Conservation (phyloP, 257 asterid genomes). For the Cinchona pubescens region DNA sequence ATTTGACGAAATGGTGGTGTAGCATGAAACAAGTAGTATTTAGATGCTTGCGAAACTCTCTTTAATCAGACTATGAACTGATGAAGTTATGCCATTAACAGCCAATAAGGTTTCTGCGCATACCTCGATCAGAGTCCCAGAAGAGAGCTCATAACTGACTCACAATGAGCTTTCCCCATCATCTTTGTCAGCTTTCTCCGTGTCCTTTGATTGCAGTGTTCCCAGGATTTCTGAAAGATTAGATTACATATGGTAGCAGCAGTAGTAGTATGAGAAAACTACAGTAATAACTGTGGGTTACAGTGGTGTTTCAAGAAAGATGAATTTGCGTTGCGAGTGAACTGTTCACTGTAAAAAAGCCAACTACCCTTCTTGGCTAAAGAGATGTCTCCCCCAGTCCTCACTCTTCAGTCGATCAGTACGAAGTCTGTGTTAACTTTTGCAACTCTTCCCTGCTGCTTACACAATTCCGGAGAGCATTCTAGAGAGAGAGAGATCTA, state of each 20-base stretch:
- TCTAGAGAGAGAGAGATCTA: not conserved
- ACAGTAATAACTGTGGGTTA: not conserved
- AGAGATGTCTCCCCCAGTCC: not conserved
- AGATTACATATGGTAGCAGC: not conserved
- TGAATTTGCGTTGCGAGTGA: not conserved
- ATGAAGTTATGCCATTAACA: not conserved
- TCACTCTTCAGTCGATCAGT: not conserved
- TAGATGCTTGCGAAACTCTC: not conserved
- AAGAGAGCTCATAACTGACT: not conserved
- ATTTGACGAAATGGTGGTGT: constrained; percentile 7
- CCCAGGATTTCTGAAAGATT: constrained; percentile 5
- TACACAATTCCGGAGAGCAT: not conserved
- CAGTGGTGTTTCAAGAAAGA: not conserved
- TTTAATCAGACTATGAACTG: too few species aligned
- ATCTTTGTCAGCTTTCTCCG: not conserved
- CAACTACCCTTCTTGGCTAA: not conserved
- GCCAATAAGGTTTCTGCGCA: too few species aligned
- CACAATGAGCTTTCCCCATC: not conserved
- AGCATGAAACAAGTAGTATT: constrained; percentile 16
- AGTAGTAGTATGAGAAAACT: not conserved
- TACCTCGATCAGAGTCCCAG: too few species aligned
- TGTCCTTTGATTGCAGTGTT: not conserved
- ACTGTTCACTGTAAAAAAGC: not conserved
- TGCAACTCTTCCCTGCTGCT: not conserved
- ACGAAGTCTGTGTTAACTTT: not conserved